Base-by-base conservation (phyloP, 2,329 filamentous ascomycete genomes). In the Trichoderma sp. region DNA sequence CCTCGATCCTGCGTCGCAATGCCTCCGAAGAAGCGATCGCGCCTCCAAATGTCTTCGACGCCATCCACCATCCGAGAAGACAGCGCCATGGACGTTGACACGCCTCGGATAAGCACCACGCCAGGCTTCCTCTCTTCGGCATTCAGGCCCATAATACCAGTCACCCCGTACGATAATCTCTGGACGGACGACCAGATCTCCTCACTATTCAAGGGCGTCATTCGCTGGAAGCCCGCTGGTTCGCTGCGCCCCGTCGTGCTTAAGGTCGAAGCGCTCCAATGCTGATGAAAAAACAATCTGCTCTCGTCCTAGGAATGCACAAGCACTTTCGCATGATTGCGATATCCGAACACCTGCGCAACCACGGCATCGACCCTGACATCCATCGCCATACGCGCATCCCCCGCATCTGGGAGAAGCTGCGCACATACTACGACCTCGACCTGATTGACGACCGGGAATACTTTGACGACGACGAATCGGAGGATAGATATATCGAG, bases 151-250 rank as follows among this genome's bases (percentile, higher is more conserved):
- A 70, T 70, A 4, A 68, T 68, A 12, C 72, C 73, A 5, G 71
- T 72, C 12, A 59, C 53, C 0, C 73, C 69, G 58, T 67, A 67
- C 45, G 86, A 88, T 67, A 92, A 94, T 71, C 87, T 90, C 29
- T 99, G 95, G 95, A 97, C 93, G 4, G 94, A 97, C 74, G 94
- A 97, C 75, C 95, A 99, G 79, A 91, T 97, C 72, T 93, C 92
- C 1, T 94, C 93, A 48, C 84, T 99, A 1, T 93, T 97, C 81
- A 97, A 97, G 77, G 93, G 90, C 63, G 90, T 98, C 72, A 94
- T 98, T 71, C 87, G 90, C 76, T 97, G 92, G 91, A 99, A 99
- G 77, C 95, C 95, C n/a, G 94, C 94, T 48, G 94, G 93, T 92
- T 76, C 72, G 76, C 70, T 27, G 32, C 32, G 19, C 32, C 22